phyloP scores from a whole-genome alignment of 129 eudicot genomes.

The Lonicera japonica region DNA sequence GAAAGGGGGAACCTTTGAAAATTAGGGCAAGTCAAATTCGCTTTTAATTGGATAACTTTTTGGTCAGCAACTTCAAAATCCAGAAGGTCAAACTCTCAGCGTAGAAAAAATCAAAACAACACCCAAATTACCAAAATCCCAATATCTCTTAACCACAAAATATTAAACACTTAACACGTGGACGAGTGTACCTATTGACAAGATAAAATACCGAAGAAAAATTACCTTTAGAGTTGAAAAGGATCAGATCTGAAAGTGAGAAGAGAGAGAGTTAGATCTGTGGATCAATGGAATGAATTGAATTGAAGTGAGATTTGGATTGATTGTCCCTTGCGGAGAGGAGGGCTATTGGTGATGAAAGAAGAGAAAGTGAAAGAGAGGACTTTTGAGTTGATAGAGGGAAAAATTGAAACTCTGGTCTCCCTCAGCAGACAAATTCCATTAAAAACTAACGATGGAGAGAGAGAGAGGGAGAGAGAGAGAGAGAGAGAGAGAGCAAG shows the following conservation, averaged over 20 bases:
- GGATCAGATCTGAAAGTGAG: slow-evolving; percentile 31
- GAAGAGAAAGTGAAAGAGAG: neutral
- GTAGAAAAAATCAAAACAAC: slow-evolving; percentile 8
- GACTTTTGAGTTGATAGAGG: slow-evolving; percentile 7
- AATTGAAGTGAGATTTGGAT: slow-evolving; percentile 11
- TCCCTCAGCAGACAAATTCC: slow-evolving; percentile 41
- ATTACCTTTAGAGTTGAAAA: slow-evolving; percentile 25
- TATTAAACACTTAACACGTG: neutral
- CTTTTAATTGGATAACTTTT: slow-evolving; percentile 2
- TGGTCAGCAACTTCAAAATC: slow-evolving; percentile 17
- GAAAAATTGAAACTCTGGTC: slow-evolving; percentile 25
- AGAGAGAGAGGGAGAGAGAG: too few species aligned
- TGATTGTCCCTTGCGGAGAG: neutral
- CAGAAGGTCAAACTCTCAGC: slow-evolving; percentile 20
- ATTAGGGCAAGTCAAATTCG: slow-evolving; percentile 19
- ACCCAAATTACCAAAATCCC: neutral
- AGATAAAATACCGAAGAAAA: neutral
- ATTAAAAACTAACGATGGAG: slow-evolving; percentile 32
- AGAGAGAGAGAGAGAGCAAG: slow-evolving; percentile 35
- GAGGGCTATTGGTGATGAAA: neutral
- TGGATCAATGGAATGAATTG: slow-evolving; percentile 31
- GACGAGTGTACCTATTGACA: neutral
- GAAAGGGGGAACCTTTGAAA: slow-evolving; percentile 8
- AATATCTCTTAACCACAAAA: neutral
- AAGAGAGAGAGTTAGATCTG: slow-evolving; percentile 29